Conservation (phyloP, 176 grass and related monocot species). For the Rhynchospora breviuscula region DNA sequence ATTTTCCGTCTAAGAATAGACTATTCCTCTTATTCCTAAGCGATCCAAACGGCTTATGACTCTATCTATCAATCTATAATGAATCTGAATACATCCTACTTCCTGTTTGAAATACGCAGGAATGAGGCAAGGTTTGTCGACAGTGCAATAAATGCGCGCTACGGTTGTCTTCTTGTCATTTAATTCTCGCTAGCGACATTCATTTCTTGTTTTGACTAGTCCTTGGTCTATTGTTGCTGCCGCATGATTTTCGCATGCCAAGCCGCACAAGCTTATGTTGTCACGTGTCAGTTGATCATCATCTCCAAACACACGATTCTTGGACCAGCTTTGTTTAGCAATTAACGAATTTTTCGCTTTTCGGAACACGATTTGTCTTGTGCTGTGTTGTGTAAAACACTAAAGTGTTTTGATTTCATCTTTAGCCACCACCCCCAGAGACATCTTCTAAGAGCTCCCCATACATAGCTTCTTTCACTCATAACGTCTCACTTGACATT, state of each 20-base stretch:
- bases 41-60: too few relatives aligned
- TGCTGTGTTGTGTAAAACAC: background rate
- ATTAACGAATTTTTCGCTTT: background rate
- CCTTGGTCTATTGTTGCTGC: background rate
- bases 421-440: too few relatives aligned
- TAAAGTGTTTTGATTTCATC: background rate
- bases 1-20: too few relatives aligned
- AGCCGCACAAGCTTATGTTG: background rate
- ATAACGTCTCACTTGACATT: too few relatives aligned
- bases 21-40: too few relatives aligned
- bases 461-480: background rate
- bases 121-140: conserved; percentile 7
- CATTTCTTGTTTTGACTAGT: conserved; percentile 20
- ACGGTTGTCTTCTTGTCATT: background rate
- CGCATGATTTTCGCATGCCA: conserved; percentile 3
- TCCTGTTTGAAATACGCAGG: background rate
- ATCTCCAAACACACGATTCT: background rate
- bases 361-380: background rate
- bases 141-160: conserved; percentile 2
- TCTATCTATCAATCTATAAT: background rate
- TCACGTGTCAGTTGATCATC: background rate
- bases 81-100: too few relatives aligned
- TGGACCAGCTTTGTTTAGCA: background rate
- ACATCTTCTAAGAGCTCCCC: too few relatives aligned
- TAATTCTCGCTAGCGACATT: background rate